Conservation (phyloP, 805 yeast genomes). For the Candida nonsorbophila region DNA sequence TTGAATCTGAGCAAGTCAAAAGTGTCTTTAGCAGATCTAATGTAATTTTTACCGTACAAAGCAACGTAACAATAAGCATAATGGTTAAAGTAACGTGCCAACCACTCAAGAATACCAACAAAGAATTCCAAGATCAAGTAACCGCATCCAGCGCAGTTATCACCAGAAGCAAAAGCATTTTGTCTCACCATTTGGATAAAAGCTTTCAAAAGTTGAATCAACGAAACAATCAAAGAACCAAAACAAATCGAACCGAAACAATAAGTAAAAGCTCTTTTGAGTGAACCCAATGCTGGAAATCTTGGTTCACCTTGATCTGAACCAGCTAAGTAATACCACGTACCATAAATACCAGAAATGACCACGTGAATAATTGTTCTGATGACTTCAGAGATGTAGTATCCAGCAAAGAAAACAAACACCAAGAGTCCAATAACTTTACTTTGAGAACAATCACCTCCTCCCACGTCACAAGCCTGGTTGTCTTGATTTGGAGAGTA, state of each 20-base stretch:
- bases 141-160: constrained; percentile 47
- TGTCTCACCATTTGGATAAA: constrained; percentile 48
- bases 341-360: constrained; percentile 79
- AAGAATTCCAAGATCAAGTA: constrained; percentile 53
- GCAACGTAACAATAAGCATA: constrained; percentile 88
- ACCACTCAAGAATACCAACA: constrained; percentile 67
- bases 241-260: constrained; percentile 89
- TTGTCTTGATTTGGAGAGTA: constrained; percentile 54
- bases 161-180: constrained; percentile 47
- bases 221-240: constrained; percentile 69
- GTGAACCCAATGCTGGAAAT: constrained; percentile 76
- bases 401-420: constrained; percentile 77
- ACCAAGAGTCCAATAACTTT: constrained; percentile 67
- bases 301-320: constrained; percentile 76
- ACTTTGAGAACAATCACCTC: constrained; percentile 45
- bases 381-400: constrained; percentile 75
- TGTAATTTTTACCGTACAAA: constrained; percentile 74
- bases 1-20: constrained; percentile 71
- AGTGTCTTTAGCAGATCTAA: constrained; percentile 75
- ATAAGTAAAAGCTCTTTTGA: constrained; percentile 73
- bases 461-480: constrained; percentile 53
- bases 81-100: constrained; percentile 80
- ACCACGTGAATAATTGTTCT: constrained; percentile 77
- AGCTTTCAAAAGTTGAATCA: constrained; percentile 63
- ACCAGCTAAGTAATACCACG: constrained; percentile 81